Evolutionary conservation across 1,284 basidiomycete species (phyloP).

Genomic region (Singerocomus inundabilis): DNA sequence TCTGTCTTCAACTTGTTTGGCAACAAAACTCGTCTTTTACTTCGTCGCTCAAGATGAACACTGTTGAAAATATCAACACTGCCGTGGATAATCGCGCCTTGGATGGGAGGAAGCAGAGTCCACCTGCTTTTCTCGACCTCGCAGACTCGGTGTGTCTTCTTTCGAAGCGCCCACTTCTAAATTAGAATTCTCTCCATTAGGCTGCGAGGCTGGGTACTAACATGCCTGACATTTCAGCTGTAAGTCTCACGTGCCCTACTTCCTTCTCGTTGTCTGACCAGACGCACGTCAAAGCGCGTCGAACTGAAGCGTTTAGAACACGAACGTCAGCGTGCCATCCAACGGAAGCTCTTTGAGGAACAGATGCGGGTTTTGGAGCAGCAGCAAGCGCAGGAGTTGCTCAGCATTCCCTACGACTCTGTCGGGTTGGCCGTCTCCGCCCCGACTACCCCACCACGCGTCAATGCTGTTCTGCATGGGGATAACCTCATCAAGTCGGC

Average conservation of each 20-base stretch:
- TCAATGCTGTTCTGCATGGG: constrained; percentile 59
- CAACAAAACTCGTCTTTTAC: constrained; percentile 49
- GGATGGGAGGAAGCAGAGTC: constrained; percentile 76
- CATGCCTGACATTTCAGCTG: constrained; percentile 77
- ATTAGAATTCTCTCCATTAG: constrained; percentile 38
- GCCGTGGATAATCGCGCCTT: constrained; percentile 67
- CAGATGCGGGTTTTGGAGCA: constrained; percentile 91
- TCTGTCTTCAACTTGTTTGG: constrained; percentile 49
- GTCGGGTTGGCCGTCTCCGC: constrained; percentile 68
- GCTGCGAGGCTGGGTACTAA: constrained; percentile 80
- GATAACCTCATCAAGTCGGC: constrained; percentile 46
- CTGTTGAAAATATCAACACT: constrained; percentile 63
- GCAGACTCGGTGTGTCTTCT: constrained; percentile 74
- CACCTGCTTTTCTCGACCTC: constrained; percentile 85
- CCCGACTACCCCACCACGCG: constrained; percentile 78
- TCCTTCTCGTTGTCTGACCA: constrained; percentile 4
- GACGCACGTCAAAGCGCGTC: constrained; percentile 56
- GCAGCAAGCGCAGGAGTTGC: constrained; percentile 83
- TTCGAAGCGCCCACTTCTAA: constrained; percentile 22
- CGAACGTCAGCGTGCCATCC: constrained; percentile 80
- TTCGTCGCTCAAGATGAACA: constrained; percentile 62
- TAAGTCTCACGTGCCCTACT: constrained; percentile 41
- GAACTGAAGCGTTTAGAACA: constrained; percentile 90
- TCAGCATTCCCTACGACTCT: constrained; percentile 68
- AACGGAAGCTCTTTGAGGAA: constrained; percentile 89